Percentiles rank a stretch among this genome's conserved stretches.
phyloP scores from a whole-genome alignment of 2,329 filamentous ascomycete species.

The Aureobasidium sp. region DNA sequence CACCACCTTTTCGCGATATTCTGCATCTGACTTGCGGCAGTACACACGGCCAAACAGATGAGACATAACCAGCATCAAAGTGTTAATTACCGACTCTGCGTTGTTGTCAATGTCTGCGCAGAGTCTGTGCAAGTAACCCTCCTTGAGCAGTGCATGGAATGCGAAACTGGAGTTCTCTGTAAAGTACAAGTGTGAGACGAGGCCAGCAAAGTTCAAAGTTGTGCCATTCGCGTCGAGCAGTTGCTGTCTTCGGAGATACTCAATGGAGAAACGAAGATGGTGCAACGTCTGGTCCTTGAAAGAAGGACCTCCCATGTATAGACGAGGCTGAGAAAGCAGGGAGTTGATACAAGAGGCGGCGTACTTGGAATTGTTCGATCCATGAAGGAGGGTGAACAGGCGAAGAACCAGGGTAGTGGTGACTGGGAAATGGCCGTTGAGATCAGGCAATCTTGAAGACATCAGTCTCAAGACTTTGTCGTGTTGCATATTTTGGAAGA shows the following conservation, averaged over 20 bases:
- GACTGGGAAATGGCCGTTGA: constrained; percentile 70
- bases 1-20: constrained; percentile 41
- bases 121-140: constrained; percentile 60
- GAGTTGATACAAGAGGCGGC: constrained; percentile 56
- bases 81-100: constrained; percentile 44
- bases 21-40: constrained; percentile 38
- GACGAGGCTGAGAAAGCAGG: constrained; percentile 58
- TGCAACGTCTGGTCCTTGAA: constrained; percentile 63
- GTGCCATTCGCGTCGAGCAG: constrained; percentile 53
- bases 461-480: constrained; percentile 60
- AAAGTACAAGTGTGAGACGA: constrained; percentile 66
- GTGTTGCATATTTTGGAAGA: constrained; percentile 59
- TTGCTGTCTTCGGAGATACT: constrained; percentile 63
- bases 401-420: constrained; percentile 65
- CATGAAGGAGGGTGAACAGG: constrained; percentile 57
- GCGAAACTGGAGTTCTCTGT: constrained; percentile 68
- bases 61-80: constrained; percentile 59
- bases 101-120: constrained; percentile 50
- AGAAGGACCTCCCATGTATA: constrained; percentile 62
- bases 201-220: constrained; percentile 64
- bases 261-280: constrained; percentile 71
- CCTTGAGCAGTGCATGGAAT: constrained; percentile 64
- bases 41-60: constrained; percentile 61
- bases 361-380: constrained; percentile 55
- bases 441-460: constrained; percentile 63